Conservation (phyloP, 2,329 filamentous ascomycete genomes). For the Coniochaeta sp. region DNA sequence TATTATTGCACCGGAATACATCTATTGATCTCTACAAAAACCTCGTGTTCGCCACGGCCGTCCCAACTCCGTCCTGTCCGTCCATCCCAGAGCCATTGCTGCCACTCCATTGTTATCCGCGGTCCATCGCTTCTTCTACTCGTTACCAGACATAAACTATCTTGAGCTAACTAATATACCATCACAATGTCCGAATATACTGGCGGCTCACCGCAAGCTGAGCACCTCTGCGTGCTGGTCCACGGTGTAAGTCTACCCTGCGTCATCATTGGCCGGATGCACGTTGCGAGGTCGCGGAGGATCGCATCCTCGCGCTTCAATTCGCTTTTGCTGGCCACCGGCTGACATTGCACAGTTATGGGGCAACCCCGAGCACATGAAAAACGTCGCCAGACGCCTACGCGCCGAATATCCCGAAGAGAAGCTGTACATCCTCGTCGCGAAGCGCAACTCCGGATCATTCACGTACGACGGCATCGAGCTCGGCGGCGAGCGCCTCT, state of each 20-base stretch:
- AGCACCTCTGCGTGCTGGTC: conserved; percentile 71
- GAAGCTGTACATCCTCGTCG: conserved; percentile 61
- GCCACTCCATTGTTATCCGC: background rate
- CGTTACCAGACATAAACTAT: too few species aligned
- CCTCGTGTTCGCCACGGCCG: background rate
- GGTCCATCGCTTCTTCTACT: background rate
- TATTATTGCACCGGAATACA: background rate
- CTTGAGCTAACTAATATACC: background rate
- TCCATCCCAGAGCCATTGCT: background rate
- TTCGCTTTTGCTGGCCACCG: conserved; percentile 7
- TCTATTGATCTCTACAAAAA: background rate
- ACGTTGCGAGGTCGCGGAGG: background rate
- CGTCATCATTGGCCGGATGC: conserved; percentile 2
- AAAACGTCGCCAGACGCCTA: conserved; percentile 58
- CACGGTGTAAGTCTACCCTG: conserved; percentile 54
- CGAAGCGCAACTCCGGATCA: conserved; percentile 65
- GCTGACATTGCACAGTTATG: conserved; percentile 47
- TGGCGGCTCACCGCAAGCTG: conserved; percentile 45
- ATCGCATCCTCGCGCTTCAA: background rate
- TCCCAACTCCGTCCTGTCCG: too few species aligned
- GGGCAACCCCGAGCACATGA: conserved; percentile 72
- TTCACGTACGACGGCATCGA: conserved; percentile 68
- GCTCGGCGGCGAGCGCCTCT: conserved; percentile 59
- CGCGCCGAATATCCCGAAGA: conserved; percentile 54
- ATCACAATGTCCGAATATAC: conserved; percentile 34